Percentiles rank a stretch among this genome's conserved stretches.
These are phyloP conservation scores for Teratosphaeria gauchensis DNA, from an alignment of 2,329 filamentous ascomycete species.

Conservation along the genomic window DNA sequence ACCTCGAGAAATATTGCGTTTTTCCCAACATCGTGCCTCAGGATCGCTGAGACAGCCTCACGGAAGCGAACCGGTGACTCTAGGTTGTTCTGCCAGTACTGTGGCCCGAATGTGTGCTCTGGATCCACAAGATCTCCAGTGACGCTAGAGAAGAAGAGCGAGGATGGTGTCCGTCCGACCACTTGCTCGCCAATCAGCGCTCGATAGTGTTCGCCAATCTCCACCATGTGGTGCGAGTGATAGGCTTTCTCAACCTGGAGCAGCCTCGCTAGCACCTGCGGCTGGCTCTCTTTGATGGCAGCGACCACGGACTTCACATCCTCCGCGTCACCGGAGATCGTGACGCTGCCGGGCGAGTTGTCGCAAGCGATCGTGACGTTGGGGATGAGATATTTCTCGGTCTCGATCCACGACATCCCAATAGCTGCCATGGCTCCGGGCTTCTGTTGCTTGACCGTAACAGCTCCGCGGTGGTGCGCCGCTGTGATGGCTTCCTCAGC, in stretches of 20 bases:
- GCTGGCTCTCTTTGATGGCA: constrained; percentile 21
- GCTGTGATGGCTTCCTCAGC: neutral
- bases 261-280: constrained; percentile 28
- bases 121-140: neutral
- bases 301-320: constrained; percentile 24
- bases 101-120: constrained; percentile 7
- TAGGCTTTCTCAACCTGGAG: constrained; percentile 35
- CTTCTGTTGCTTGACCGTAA: neutral
- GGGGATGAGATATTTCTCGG: neutral
- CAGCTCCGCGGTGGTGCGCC: neutral
- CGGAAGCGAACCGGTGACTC: constrained; percentile 35
- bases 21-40: neutral
- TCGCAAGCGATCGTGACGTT: constrained; percentile 7
- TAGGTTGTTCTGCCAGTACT: constrained; percentile 42
- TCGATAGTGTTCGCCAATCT: constrained; percentile 6
- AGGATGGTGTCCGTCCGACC: neutral
- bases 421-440: neutral
- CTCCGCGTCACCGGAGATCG: constrained; percentile 35
- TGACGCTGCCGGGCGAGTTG: constrained; percentile 36
- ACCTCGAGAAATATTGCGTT: neutral
- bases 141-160: constrained; percentile 7
- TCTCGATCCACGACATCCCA: neutral
- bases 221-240: constrained; percentile 30
- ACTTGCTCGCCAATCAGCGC: neutral
- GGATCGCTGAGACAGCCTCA: constrained; percentile 24